Conservation (phyloP, 768 basidiomycete genomes). For the Boletus barrowsii region DNA sequence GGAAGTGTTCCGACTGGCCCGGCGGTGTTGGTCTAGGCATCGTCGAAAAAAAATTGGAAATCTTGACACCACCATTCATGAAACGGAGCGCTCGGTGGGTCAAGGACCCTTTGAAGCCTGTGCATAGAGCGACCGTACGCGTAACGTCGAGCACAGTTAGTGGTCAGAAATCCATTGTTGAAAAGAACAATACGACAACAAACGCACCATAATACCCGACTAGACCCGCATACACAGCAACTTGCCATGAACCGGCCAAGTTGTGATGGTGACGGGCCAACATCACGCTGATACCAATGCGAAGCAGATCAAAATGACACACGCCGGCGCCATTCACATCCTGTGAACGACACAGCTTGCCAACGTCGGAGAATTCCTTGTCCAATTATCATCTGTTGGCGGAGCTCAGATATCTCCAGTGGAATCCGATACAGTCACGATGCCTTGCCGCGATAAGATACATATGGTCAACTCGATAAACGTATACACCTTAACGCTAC, state of each 20-base stretch:
- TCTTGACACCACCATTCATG: too few species aligned
- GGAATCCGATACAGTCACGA: conserved; percentile 2
- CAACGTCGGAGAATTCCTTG: neutral
- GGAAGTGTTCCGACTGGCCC: too few species aligned
- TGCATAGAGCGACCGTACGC: too few species aligned
- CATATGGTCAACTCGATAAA: conserved; percentile 6
- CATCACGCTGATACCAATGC: neutral
- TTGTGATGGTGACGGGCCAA: neutral
- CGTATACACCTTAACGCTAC: neutral
- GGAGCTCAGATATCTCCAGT: neutral
- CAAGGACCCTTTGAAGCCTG: too few species aligned
- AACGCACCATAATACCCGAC: neutral
- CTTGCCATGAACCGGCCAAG: neutral
- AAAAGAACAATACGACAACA: neutral
- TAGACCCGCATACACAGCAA: neutral
- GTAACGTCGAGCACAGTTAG: too few species aligned
- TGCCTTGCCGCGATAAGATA: neutral
- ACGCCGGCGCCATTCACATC: neutral
- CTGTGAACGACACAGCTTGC: neutral
- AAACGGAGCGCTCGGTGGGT: too few species aligned
- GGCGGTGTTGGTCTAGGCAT: too few species aligned
- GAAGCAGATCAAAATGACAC: neutral
- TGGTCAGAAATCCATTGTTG: neutral
- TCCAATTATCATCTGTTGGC: too few species aligned
- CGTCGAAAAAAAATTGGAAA: too few species aligned